Base-by-base conservation (phyloP, 2,329 filamentous ascomycete species). In the Hymenoscyphus fructigenus region DNA sequence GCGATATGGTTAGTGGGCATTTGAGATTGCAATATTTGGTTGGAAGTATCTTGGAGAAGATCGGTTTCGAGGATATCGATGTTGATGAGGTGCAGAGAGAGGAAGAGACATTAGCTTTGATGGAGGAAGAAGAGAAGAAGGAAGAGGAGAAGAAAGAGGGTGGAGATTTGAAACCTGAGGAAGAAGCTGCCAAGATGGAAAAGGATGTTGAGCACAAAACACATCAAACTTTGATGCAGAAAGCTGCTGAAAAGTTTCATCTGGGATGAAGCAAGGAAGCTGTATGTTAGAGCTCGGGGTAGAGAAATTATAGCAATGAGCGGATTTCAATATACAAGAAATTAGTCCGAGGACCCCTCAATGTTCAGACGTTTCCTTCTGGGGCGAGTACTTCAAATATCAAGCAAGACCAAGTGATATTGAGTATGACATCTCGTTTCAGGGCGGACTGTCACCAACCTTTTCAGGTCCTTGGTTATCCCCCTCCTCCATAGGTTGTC, bases 1-100 rank as follows among this genome's bases (percentile, higher is more conserved):
- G 85, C 66, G 83, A 87, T 62, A 81, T 88, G 68, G 84, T 91
- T 61, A 86, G 81, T 68, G 89, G 88, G 17, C 91, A 94, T 77
- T 76, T 91, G 65, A 83, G 87, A 69, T 93, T 93, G 75, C 85
- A 88, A 65, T 85, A 85, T 72, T 79, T 92, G 60, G 80, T 89
- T 9, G 88, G 89, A 17, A 83, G 79, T 55, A 88, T 93, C 65
- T 79, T 95, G 34, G 82, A 84, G 66, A 85, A 85, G 56, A 83
- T 92, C 60, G 85, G 86, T 1, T 89, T 91, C 79, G 90, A 92
- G 71, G 73, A 75, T 64, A 73, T 76, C 58, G 73, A 76, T 67
- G 64, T 82, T 58, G 73, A 81, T 1, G 76, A 79, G 76, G 78
- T 87, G 2, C 76, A 76, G 57, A 77, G 75, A 28, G 81, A 83